A percentile compares a stretch with the other conserved stretches of the same genome.
Conservation (phyloP, 495 filamentous ascomycete genomes). For the Xylaria curta region DNA sequence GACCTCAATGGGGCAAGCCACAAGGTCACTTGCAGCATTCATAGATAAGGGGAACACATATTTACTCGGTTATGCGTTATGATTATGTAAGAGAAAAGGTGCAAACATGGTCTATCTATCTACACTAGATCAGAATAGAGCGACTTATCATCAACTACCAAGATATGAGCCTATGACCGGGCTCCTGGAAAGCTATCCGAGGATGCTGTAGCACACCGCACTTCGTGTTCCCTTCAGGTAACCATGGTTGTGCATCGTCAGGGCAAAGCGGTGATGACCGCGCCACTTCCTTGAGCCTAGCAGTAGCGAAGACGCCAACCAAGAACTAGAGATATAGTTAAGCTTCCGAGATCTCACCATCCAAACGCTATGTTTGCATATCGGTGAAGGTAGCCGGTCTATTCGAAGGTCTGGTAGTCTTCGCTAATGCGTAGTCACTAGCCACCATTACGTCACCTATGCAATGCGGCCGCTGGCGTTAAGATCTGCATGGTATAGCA, state of each 20-base stretch:
- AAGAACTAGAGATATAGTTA: conserved; percentile 14
- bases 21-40: not conserved
- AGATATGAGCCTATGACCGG: not conserved
- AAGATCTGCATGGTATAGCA: conserved; percentile 14
- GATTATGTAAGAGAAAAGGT: conserved; percentile 4
- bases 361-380: not conserved
- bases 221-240: conserved; percentile 11
- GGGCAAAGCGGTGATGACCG: conserved; percentile 3
- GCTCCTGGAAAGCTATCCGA: conserved; percentile 22
- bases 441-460: conserved; percentile 23
- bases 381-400: conserved; percentile 18
- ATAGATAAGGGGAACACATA: not conserved
- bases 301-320: conserved; percentile 12
- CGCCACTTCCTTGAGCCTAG: not conserved
- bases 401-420: conserved; percentile 17
- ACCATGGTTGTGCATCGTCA: conserved; percentile 1
- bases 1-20: conserved; percentile 3
- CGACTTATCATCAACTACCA: conserved; percentile 5
- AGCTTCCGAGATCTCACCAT: conserved; percentile 29
- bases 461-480: conserved; percentile 11
- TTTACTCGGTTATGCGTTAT: conserved; percentile 12
- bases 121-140: not conserved
- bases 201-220: conserved; percentile 22
- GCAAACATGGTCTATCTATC: not conserved
- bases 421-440: conserved; percentile 21